A percentile compares a stretch with the other conserved stretches of the same genome.
phyloP scores from a whole-genome alignment of 2,329 filamentous ascomycete species.

The Pyrenophora graminea region DNA sequence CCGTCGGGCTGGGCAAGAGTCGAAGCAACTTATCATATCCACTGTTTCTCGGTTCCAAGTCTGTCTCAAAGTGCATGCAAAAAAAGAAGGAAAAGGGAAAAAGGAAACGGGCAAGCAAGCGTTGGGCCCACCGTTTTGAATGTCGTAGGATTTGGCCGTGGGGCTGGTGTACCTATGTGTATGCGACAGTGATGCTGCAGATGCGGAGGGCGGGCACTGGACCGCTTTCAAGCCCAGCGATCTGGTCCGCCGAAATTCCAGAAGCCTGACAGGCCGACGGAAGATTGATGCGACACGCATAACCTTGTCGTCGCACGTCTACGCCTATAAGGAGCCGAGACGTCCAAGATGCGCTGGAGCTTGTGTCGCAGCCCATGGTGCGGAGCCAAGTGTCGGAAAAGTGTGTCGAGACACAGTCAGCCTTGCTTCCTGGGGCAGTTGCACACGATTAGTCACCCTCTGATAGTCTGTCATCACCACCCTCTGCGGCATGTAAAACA shows the following conservation, averaged over 20 bases:
- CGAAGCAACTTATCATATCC: too few species aligned
- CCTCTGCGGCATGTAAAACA: conserved; percentile 42
- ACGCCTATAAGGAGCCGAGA: conserved; percentile 20
- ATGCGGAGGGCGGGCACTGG: conserved; percentile 22
- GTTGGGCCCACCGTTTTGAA: conserved; percentile 14
- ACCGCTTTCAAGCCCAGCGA: conserved; percentile 13
- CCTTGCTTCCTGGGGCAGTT: conserved; percentile 21
- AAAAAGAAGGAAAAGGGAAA: too few species aligned
- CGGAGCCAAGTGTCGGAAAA: conserved; percentile 33
- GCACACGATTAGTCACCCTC: conserved; percentile 35
- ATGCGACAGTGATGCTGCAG: conserved; percentile 25
- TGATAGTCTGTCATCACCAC: conserved; percentile 21
- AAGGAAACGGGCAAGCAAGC: neutral
- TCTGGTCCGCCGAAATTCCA: conserved; percentile 13
- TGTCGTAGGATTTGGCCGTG: conserved; percentile 9
- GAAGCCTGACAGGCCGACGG: conserved; percentile 15
- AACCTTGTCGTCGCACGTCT: conserved; percentile 21
- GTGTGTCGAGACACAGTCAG: conserved; percentile 28
- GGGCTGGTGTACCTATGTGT: neutral
- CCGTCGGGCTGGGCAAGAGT: neutral
- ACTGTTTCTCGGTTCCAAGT: too few species aligned
- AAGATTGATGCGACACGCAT: conserved; percentile 29
- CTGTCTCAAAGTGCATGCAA: too few species aligned
- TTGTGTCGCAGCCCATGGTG: conserved; percentile 34
- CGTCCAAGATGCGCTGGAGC: conserved; percentile 19